Percentiles rank a stretch among this genome's conserved stretches.
These are phyloP conservation scores for Arxiozyma heterogenica DNA, from an alignment of 1,139 yeast genomes.

Conservation along the genomic window DNA sequence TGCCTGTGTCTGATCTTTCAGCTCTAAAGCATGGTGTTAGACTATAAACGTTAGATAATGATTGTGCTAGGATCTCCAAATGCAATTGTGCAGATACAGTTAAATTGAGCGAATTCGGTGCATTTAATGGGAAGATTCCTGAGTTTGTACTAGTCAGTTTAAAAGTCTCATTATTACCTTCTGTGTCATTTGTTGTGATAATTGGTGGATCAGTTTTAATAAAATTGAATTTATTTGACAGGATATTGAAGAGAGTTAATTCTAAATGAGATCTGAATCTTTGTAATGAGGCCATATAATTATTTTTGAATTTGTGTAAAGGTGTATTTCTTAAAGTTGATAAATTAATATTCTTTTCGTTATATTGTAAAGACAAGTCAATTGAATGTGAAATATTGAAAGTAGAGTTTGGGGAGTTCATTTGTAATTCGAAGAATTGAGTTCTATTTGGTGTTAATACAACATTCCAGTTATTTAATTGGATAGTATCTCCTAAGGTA, in stretches of 20 bases:
- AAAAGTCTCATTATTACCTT: conserved; percentile 94
- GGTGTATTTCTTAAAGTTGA: conserved; percentile 63
- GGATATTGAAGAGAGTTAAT: neutral
- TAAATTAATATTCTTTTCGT: conserved; percentile 17
- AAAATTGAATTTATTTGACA: conserved; percentile 34
- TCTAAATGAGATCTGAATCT: conserved; percentile 55
- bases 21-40: conserved; percentile 91
- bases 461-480: conserved; percentile 23
- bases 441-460: conserved; percentile 25
- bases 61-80: conserved; percentile 68
- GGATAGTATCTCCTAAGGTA: conserved; percentile 37
- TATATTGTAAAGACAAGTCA: neutral
- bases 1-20: conserved; percentile 79
- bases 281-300: conserved; percentile 53
- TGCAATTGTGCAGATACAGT: conserved; percentile 93
- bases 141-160: conserved; percentile 22
- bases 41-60: conserved; percentile 79
- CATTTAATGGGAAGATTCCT: conserved; percentile 12
- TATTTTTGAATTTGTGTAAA: conserved; percentile 69
- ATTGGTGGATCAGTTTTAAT: conserved; percentile 78
- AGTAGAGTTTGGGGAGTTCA: conserved; percentile 22
- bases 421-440: conserved; percentile 41
- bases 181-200: conserved; percentile 86
- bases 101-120: conserved; percentile 57
- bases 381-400: neutral